phyloP scores from a whole-genome alignment of 805 yeast genomes.

The Groenewaldozyma salmanticensis region DNA sequence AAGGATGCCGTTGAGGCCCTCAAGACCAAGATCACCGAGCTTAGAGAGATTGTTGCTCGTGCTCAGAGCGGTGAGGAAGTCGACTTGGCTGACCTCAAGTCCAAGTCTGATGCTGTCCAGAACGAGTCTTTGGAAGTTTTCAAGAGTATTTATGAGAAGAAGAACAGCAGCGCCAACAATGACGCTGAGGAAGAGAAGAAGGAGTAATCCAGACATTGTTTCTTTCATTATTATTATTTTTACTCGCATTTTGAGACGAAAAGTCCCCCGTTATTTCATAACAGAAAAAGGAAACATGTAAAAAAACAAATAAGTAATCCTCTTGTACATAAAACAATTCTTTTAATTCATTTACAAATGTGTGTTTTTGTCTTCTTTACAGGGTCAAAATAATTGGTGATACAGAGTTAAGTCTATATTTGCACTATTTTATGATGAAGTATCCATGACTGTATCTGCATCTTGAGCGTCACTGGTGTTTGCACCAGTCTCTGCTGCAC shows the following conservation, averaged over 20 bases:
- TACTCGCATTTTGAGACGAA: too few relatives aligned
- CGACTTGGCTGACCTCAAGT: constrained; percentile 54
- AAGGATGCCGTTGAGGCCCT: constrained; percentile 47
- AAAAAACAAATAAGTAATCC: neutral
- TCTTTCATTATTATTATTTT: too few relatives aligned
- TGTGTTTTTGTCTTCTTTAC: neutral
- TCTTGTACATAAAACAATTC: neutral
- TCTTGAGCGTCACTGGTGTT: constrained; percentile 5
- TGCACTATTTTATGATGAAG: too few relatives aligned
- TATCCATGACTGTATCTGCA: constrained; percentile 2
- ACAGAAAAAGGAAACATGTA: neutral
- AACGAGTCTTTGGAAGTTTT: constrained; percentile 71
- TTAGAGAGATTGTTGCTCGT: constrained; percentile 70
- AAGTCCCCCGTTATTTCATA: too few relatives aligned
- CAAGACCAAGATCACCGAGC: constrained; percentile 45
- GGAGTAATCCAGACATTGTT: too few relatives aligned
- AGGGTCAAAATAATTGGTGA: neutral
- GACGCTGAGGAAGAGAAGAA: constrained; percentile 12
- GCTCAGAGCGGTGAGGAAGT: constrained; percentile 59
- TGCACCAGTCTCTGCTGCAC: too few relatives aligned
- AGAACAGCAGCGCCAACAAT: constrained; percentile 19
- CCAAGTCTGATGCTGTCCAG: constrained; percentile 78
- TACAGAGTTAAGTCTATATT: constrained; percentile 1
- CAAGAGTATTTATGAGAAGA: constrained; percentile 57
- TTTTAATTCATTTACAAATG: neutral